phyloP scores from a whole-genome alignment of 2,329 filamentous ascomycete genomes.

The Helicocarpus griseus region DNA sequence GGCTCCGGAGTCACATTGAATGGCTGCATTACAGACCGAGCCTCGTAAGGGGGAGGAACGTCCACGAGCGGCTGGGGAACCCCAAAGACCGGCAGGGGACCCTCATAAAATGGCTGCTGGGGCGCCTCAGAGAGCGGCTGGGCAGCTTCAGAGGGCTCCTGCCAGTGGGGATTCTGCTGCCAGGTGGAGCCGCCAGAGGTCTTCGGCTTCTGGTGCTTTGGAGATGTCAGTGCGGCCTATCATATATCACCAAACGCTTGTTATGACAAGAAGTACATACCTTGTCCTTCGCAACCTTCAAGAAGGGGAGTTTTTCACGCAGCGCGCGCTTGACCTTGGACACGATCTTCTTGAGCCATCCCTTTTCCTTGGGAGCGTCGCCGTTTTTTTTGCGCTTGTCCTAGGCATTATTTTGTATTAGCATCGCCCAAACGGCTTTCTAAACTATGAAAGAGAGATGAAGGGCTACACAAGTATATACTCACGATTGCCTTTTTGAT shows the following conservation, averaged over 20 bases:
- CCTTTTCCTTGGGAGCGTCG: neutral
- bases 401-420: neutral
- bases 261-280: neutral
- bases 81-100: too few species aligned
- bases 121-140: too few species aligned
- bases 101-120: too few species aligned
- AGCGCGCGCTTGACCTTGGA: neutral
- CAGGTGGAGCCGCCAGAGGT: too few species aligned
- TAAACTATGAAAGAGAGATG: neutral
- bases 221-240: too few species aligned
- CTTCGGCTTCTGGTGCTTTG: too few species aligned
- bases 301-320: neutral
- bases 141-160: too few species aligned
- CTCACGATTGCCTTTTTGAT: neutral
- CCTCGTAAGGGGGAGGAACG: too few species aligned
- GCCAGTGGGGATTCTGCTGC: too few species aligned
- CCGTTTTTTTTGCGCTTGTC: neutral
- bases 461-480: neutral
- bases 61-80: too few species aligned
- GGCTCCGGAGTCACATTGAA: too few species aligned
- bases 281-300: neutral
- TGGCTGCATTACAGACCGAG: too few species aligned
- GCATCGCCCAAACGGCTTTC: neutral
- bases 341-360: neutral
- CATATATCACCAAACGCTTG: neutral